Evolutionary conservation across 2,329 filamentous ascomycete genomes (phyloP), one percentile per base, ranked within the genome.

Genomic region (Nigrograna mackinnonii): DNA sequence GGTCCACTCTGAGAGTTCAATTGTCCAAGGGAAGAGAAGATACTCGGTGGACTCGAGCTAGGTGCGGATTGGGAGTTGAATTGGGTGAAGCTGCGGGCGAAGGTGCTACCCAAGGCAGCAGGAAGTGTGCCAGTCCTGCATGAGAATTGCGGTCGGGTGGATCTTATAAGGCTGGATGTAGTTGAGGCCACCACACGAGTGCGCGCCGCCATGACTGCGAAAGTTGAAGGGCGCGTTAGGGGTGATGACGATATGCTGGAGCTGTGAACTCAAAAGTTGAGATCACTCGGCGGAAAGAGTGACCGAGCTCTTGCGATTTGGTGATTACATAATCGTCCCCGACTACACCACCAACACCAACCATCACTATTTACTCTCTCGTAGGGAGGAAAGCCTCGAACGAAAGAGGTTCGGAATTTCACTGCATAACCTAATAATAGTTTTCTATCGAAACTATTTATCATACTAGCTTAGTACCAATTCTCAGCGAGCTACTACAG

Each of bases 1-100:
- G 86, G 80, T 4, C 76, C 59, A 41, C 44, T 24, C 26, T 52
- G 49, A 3, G 59, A 56, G 42, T 52, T 58, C 7, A 53, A 39
- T 38, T 59, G 54, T 33, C 59, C 53, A 14, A 62, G 32, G 9
- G 56, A 59, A 22, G 54, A 54, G 47, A 66, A 64, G 48, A 65
- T 54, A 45, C 52, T 64, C 22, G 53, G 41, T 30, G 60, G 54
- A 47, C 49, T 58, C 2, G 52, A 49, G 16, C 50, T 45, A n/a
- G 42, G 24, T 28, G 55, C 56, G 20, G 57, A 50, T 26, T 57
- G 58, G 17, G 57, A 55, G 50, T 48, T 59, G 44, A 60, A 50
- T 49, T 65, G 60, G 18, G 57, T 55, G 57, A 66, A 66, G 55
- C 45, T 49, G 52, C 64, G 64, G 45, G 42, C 39, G 6, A 52